phyloP scores from a whole-genome alignment of 2,329 filamentous ascomycete species.

The Pseudocercospora pini-densiflorae region DNA sequence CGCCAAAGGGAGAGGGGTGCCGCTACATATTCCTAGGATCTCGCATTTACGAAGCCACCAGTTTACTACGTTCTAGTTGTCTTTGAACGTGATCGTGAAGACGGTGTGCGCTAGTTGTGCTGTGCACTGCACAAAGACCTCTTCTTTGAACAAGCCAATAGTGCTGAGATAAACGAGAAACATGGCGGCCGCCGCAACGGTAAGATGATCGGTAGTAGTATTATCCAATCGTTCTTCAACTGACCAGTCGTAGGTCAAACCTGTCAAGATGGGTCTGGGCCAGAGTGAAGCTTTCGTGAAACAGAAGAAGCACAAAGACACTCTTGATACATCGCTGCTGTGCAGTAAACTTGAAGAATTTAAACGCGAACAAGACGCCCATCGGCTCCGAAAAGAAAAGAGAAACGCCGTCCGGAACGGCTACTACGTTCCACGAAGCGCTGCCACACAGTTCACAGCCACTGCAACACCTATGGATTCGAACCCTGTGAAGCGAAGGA shows the following conservation, averaged over 20 bases:
- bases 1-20: constrained; percentile 8
- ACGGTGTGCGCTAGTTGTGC: not conserved
- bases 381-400: constrained; percentile 17
- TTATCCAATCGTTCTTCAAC: not conserved
- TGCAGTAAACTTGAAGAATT: constrained; percentile 29
- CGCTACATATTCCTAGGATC: not conserved
- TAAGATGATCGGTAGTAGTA: not conserved
- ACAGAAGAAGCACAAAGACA: constrained; percentile 4
- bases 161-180: not conserved
- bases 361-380: constrained; percentile 26
- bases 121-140: not conserved
- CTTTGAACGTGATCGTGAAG: not conserved
- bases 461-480: constrained; percentile 20
- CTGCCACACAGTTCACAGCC: constrained; percentile 23
- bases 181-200: constrained; percentile 5
- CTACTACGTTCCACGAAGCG: constrained; percentile 24
- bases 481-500: not conserved
- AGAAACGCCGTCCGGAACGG: constrained; percentile 18
- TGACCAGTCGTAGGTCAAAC: not conserved
- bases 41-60: not conserved
- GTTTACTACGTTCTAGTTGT: not conserved
- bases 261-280: not conserved
- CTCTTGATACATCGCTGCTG: constrained; percentile 17
- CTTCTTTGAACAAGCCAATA: not conserved
- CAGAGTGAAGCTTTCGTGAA: not conserved